phyloP scores from a whole-genome alignment of 495 filamentous ascomycete species.

The Sphaerosporella brunnea region DNA sequence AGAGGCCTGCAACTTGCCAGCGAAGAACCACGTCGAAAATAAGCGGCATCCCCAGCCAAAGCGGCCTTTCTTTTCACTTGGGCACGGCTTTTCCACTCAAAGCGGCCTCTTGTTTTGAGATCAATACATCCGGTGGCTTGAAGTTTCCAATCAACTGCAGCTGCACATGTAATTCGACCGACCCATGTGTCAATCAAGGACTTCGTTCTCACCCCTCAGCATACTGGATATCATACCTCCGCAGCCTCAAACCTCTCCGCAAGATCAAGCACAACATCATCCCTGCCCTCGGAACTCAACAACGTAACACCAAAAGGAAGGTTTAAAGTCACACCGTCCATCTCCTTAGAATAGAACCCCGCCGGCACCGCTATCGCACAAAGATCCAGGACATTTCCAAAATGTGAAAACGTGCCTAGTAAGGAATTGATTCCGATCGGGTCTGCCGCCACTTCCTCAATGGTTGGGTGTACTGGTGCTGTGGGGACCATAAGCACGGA shows the following conservation, averaged over 20 bases:
- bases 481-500: constrained; percentile 47
- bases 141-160: too few relatives aligned
- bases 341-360: constrained; percentile 26
- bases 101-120: too few relatives aligned
- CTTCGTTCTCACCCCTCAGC: neutral
- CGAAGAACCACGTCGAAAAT: too few relatives aligned
- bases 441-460: constrained; percentile 38
- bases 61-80: too few relatives aligned
- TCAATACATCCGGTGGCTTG: too few relatives aligned
- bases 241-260: constrained; percentile 35
- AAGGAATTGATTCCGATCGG: constrained; percentile 38
- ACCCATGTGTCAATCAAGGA: neutral
- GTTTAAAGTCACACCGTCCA: constrained; percentile 8
- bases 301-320: constrained; percentile 50
- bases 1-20: too few relatives aligned
- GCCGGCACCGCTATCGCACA: constrained; percentile 44
- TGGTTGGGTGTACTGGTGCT: constrained; percentile 39
- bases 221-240: constrained; percentile 4
- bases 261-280: constrained; percentile 40
- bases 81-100: too few relatives aligned
- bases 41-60: too few relatives aligned
- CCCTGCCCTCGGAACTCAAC: constrained; percentile 36
- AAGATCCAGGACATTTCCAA: constrained; percentile 47
- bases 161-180: too few relatives aligned
- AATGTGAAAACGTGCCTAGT: constrained; percentile 45